Evolutionary conservation across 2,329 filamentous ascomycete genomes (phyloP).

Genomic region (Calonectria montana): DNA sequence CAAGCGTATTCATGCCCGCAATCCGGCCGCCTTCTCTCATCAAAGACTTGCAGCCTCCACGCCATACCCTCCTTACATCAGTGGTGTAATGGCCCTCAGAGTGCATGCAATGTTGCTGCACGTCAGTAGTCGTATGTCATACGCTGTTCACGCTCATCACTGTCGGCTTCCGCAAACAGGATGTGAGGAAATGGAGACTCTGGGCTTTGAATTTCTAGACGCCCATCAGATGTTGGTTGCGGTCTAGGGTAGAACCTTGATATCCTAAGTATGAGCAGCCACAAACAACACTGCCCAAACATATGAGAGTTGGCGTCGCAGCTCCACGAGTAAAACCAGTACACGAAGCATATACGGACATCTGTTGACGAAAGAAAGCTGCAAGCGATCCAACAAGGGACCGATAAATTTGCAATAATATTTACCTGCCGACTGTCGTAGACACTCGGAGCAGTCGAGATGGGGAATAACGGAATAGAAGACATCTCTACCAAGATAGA

Average conservation of each 20-base stretch:
- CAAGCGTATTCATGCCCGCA: background rate
- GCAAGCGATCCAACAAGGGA: too few relatives aligned
- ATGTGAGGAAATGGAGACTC: conserved; percentile 4
- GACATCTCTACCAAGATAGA: background rate
- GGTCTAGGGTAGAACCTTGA: conserved; percentile 2
- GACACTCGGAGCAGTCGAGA: background rate
- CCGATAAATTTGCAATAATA: background rate
- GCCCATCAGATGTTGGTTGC: background rate
- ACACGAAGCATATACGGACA: background rate
- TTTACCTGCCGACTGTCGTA: background rate
- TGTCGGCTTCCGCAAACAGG: conserved; percentile 10
- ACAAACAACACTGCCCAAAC: background rate
- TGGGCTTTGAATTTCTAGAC: background rate
- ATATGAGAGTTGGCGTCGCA: background rate
- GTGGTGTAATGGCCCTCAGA: conserved; percentile 6
- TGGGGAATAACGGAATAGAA: background rate
- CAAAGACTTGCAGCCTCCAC: background rate
- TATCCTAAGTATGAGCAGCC: background rate
- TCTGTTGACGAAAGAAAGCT: background rate
- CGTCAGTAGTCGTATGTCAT: conserved; percentile 8
- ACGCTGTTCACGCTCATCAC: conserved; percentile 3
- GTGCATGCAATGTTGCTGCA: conserved; percentile 1
- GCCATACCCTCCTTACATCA: conserved; percentile 18
- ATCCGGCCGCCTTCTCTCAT: background rate
- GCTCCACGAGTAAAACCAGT: too few relatives aligned